Conservation (phyloP, 148 eudicot genomes). For the Rheum nobile region DNA sequence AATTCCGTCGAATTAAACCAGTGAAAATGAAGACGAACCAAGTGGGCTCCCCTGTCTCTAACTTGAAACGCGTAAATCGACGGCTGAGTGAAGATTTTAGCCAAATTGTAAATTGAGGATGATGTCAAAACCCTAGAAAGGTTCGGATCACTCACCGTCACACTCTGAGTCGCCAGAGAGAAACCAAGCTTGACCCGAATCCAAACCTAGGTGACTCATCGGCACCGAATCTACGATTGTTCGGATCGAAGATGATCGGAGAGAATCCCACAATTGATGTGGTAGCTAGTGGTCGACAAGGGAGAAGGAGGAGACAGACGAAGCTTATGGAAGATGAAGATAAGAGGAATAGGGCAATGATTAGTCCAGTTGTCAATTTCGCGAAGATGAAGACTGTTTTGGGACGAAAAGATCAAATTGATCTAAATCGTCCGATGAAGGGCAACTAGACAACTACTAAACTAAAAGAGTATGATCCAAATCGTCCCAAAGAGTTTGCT, state of each 20-base stretch:
- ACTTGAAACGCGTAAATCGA: slow-evolving; percentile 38
- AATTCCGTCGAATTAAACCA: slow-evolving; percentile 15
- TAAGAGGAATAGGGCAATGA: slow-evolving; percentile 24
- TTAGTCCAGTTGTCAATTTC: neutral
- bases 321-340: slow-evolving; percentile 8
- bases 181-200: slow-evolving; percentile 16
- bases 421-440: no score
- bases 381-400: neutral
- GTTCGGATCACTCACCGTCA: slow-evolving; percentile 15
- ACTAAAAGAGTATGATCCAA: no score
- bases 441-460: no score
- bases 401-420: no score
- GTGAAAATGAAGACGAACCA: slow-evolving; percentile 69
- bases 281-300: slow-evolving; percentile 55
- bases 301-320: slow-evolving; percentile 33
- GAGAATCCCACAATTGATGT: slow-evolving; percentile 70
- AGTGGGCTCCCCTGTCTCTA: slow-evolving; percentile 41
- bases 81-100: slow-evolving; percentile 40
- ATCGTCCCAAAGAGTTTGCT: no score
- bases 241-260: slow-evolving; percentile 25
- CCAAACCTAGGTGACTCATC: slow-evolving; percentile 18
- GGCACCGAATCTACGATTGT: slow-evolving; percentile 44
- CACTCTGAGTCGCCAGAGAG: slow-evolving; percentile 22
- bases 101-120: slow-evolving; percentile 41
- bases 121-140: slow-evolving; percentile 13